Evolutionary conservation across 2,329 filamentous ascomycete species (phyloP).

Genomic region (Fusarium stilboides): DNA sequence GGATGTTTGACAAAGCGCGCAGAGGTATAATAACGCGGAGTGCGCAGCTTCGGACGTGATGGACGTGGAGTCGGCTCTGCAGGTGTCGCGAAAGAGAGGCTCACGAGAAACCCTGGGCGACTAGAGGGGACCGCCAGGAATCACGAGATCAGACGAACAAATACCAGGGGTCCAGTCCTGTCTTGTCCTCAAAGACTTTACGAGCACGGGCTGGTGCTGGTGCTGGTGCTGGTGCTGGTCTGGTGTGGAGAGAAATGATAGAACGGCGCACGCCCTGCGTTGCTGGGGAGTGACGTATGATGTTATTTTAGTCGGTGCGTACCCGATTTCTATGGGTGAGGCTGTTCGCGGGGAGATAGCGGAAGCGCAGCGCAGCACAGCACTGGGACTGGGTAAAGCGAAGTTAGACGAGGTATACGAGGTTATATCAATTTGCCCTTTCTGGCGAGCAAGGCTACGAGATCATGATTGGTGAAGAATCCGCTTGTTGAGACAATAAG

Average conservation of each 20-base stretch:
- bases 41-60: slow-evolving; percentile 19
- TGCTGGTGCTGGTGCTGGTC: background rate
- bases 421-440: slow-evolving; percentile 15
- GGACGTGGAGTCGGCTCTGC: slow-evolving; percentile 23
- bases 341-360: slow-evolving; percentile 42
- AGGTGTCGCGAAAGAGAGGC: slow-evolving; percentile 9
- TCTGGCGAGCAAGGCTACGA: slow-evolving; percentile 24
- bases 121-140: slow-evolving; percentile 34
- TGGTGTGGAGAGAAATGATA: slow-evolving; percentile 29
- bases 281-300: slow-evolving; percentile 48
- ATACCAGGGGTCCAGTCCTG: slow-evolving; percentile 28
- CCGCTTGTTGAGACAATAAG: slow-evolving; percentile 6
- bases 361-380: slow-evolving; percentile 10
- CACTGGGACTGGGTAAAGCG: background rate
- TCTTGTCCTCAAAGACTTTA: slow-evolving; percentile 31
- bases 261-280: slow-evolving; percentile 35
- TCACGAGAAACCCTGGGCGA: slow-evolving; percentile 14
- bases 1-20: slow-evolving; percentile 10
- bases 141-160: slow-evolving; percentile 45
- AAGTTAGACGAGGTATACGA: slow-evolving; percentile 15
- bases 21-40: slow-evolving; percentile 8
- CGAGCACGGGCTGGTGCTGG: slow-evolving; percentile 28
- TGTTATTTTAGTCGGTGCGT: slow-evolving; percentile 38
- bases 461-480: slow-evolving; percentile 35
- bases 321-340: slow-evolving; percentile 34